phyloP scores from a whole-genome alignment of 805 yeast species.

The Candida ficus region DNA sequence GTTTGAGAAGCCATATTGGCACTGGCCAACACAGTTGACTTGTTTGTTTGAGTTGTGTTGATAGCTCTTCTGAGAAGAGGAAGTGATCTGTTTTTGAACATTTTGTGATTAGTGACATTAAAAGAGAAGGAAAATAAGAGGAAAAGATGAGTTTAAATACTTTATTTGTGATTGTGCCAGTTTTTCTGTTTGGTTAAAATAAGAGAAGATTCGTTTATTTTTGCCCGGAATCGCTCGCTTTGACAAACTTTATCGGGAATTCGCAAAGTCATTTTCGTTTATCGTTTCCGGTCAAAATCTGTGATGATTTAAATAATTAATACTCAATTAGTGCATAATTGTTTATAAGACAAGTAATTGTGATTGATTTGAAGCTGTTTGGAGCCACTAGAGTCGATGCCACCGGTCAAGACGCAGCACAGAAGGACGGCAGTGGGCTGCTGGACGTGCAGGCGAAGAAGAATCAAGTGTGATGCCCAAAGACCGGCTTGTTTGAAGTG shows the following conservation, averaged over 20 bases:
- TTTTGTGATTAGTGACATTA: not conserved
- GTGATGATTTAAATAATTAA: no score
- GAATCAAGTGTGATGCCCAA: constrained; percentile 72
- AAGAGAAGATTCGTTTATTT: no score
- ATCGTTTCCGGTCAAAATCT: no score
- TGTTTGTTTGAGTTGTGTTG: constrained; percentile 15
- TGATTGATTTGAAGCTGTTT: no score
- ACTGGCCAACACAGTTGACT: constrained; percentile 4
- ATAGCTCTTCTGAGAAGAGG: constrained; percentile 12
- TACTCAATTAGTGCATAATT: no score
- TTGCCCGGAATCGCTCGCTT: no score
- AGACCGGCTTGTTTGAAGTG: constrained; percentile 71
- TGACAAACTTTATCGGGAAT: no score
- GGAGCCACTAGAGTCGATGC: constrained; percentile 2
- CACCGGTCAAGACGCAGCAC: constrained; percentile 13
- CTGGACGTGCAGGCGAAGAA: constrained; percentile 81
- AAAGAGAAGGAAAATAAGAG: not conserved
- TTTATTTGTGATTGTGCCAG: no score
- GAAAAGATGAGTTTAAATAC: not conserved
- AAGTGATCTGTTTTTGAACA: constrained; percentile 1
- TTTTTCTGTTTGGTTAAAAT: constrained; percentile 2
- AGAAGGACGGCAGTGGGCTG: constrained; percentile 70
- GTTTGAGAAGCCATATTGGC: not conserved
- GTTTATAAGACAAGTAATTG: no score
- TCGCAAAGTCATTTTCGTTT: no score